Base-by-base conservation (phyloP, 1,284 basidiomycete species). In the Malassezia yamatoensis region DNA sequence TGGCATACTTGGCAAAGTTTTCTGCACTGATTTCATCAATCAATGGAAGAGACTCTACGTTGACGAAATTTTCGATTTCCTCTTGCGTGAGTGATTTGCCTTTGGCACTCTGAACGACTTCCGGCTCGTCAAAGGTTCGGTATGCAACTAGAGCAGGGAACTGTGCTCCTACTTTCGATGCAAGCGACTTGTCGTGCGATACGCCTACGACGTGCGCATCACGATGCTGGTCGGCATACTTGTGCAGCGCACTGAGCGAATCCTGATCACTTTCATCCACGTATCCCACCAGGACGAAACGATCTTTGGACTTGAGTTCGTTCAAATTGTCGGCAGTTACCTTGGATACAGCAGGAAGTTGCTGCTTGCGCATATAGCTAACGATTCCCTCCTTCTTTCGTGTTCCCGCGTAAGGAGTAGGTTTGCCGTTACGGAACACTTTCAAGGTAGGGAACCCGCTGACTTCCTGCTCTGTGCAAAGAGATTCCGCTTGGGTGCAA, bases 361-460 rank as follows among this genome's bases (percentile, higher is more conserved):
- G 84, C 81, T 96, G 94, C 90, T 98, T 96, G 80, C 83, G 77
- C 94, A 99, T 96, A 81, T 96, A 96, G 75, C 84, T 85, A 76
- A 96, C 80, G 72, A 99, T 98, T 33, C 94, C 93, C 65, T 98
- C 94, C 15, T 90, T 85, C 78, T 96, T 89, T 57, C 94, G 82
- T 42, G 90, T 86, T 46, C 94, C 94, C 60, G 75, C 77, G 78
- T 98, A 98, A 16, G 68, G 67, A 43, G 52, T 90, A 86, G 20
- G 79, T 75, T 41, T 81, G 58, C 93, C 94, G 62, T 87, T 82
- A 67, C 85, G 85, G 84, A 91, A 98, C 46, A 98, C 85, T 76
- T 94, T 90, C 65, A 90, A 77, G 15, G 86, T 87, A 18, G 91
- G 90, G 77, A 90, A 96, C 79, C 94, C 93, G 72, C 84, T 82